Evolutionary conservation across 148 eudicot species (phyloP).

Genomic region (Cornus controversa): DNA sequence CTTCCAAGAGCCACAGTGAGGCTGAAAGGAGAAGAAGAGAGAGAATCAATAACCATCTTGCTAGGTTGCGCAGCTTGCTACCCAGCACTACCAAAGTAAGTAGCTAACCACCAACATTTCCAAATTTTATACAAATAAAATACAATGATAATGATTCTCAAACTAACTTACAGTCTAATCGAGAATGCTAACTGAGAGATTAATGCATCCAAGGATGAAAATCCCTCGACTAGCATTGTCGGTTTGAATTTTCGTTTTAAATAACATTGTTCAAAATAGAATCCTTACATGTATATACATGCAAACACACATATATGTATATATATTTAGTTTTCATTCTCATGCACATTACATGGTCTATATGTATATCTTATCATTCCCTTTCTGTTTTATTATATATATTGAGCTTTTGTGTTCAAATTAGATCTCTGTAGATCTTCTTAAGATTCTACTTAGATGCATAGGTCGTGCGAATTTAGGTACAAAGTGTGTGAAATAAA

Average conservation of each 20-base stretch:
- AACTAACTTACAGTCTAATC: too few species aligned
- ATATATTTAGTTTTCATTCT: too few species aligned
- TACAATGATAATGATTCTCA: too few species aligned
- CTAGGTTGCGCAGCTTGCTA: conserved; percentile 84
- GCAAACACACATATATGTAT: too few species aligned
- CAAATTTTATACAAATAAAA: too few species aligned
- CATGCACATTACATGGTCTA: not conserved
- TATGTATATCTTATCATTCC: not conserved
- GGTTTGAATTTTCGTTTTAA: too few species aligned
- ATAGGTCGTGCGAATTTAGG: not conserved
- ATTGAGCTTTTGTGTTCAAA: not conserved
- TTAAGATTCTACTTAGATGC: not conserved
- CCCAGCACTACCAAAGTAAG: conserved; percentile 95
- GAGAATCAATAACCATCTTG: conserved; percentile 90
- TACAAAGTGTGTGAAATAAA: not conserved
- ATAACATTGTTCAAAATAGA: too few species aligned
- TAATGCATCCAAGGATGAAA: too few species aligned
- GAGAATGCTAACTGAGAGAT: too few species aligned
- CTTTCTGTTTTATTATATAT: not conserved
- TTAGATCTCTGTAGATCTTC: not conserved
- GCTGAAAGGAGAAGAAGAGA: conserved; percentile 90
- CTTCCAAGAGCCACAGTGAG: conserved; percentile 96
- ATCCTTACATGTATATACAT: too few species aligned
- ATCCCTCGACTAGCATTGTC: too few species aligned
- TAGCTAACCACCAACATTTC: too few species aligned